Evolutionary conservation across 129 eudicot species (phyloP), one percentile per base, ranked within the genome.

Genomic region (Tagetes erecta): DNA sequence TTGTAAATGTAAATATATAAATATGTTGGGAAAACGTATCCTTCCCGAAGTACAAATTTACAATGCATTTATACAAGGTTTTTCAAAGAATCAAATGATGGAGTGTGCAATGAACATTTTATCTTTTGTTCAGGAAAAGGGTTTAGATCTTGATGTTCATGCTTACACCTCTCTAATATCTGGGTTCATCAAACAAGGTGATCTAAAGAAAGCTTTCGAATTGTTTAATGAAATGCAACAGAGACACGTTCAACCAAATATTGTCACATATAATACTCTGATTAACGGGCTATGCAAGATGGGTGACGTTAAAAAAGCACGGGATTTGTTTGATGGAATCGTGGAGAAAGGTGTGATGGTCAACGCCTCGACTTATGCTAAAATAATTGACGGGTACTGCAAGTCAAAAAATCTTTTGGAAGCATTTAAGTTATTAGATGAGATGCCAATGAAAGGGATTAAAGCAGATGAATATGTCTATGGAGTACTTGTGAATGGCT

Each of bases 321-420:
- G 64, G 42, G 71, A 78, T n/a, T 46, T 82, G 57, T 73, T 82
- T 62, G 64, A 82, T 10, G 68, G 42, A 41, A 73, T 82, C 42
- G 66, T 69, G 34, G 73, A 40, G 35, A 70, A 73, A 72, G 83
- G 86, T 8, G 13, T 82, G 58, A 46, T 62, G 35, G 67, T 57
- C 37, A 72, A 82, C 5, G 55, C 50, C 65, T 64, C 63, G n/a
- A 78, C 83, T 51, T 82, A 73, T 14, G 57, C 80, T 53, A 62
- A 77, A 42, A 51, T 82, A 46, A 82, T 82, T 7, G 86, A 82
- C 7, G 86, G 86, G 37, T 82, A 78, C 59, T 70, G 83, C 74
- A 78, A 78, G 45, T 83, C 78, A 36, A 76, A 47, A 33, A 53
- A 73, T 45, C 67, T 78, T n/a, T n/a, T n/a, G 30, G 81, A 83